phyloP scores from a whole-genome alignment of 345 rosid genomes.

The Xanthoceras sorbifolium region DNA sequence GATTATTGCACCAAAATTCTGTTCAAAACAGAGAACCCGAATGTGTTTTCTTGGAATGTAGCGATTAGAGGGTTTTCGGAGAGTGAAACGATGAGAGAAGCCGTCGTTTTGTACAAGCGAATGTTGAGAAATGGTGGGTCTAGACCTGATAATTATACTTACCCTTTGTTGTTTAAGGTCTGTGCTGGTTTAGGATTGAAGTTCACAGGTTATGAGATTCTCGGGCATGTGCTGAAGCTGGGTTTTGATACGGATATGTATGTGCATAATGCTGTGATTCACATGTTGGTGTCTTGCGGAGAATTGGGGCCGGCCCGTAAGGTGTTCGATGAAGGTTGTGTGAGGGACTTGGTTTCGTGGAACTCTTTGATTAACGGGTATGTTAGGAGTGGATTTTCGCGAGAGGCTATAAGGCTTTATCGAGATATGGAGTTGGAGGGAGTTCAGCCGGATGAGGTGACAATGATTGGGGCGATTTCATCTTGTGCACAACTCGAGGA shows the following conservation, averaged over 20 bases:
- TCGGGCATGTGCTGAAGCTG: slow-evolving; percentile 65
- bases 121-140: slow-evolving; percentile 59
- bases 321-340: slow-evolving; percentile 75
- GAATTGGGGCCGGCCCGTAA: slow-evolving; percentile 57
- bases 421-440: slow-evolving; percentile 54
- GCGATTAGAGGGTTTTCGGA: slow-evolving; percentile 62
- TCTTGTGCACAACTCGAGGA: slow-evolving; percentile 54
- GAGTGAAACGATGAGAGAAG: slow-evolving; percentile 45
- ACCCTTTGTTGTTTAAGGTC: slow-evolving; percentile 65
- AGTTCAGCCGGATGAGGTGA: slow-evolving; percentile 64
- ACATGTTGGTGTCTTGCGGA: slow-evolving; percentile 57
- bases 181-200: slow-evolving; percentile 48
- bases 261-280: slow-evolving; percentile 67
- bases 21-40: slow-evolving; percentile 38
- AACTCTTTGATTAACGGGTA: slow-evolving; percentile 82
- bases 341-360: slow-evolving; percentile 88
- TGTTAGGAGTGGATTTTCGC: slow-evolving; percentile 50
- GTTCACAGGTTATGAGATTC: slow-evolving; percentile 49
- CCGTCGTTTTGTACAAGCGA: slow-evolving; percentile 48
- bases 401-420: slow-evolving; percentile 51
- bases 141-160: slow-evolving; percentile 73
- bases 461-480: slow-evolving; percentile 77
- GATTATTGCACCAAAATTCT: slow-evolving; percentile 57
- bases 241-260: slow-evolving; percentile 61
- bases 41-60: slow-evolving; percentile 72